Evolutionary conservation across 2,329 filamentous ascomycete species (phyloP).

Genomic region (Diaporthe velutina): DNA sequence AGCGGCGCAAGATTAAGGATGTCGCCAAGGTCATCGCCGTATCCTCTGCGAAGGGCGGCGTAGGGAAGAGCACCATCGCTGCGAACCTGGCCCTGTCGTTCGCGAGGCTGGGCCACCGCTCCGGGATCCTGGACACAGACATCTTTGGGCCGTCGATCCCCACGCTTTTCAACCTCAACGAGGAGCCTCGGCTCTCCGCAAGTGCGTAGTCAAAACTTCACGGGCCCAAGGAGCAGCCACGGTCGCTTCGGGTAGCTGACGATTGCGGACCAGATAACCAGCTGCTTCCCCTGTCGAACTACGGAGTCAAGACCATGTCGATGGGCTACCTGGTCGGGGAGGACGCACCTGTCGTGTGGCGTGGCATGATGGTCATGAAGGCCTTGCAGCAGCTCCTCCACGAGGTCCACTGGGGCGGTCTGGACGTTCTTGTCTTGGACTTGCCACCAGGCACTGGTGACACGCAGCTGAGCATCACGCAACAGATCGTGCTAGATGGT

Average conservation of each 20-base stretch:
- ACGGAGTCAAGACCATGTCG: conserved; percentile 97
- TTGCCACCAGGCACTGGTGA: conserved; percentile 95
- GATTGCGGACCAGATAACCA: conserved; percentile 72
- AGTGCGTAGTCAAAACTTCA: conserved; percentile 64
- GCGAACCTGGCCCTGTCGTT: conserved; percentile 90
- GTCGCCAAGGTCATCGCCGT: conserved; percentile 96
- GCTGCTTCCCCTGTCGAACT: conserved; percentile 89
- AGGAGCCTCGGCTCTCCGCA: conserved; percentile 80
- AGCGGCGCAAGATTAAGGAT: conserved; percentile 83
- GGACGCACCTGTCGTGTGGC: conserved; percentile 89
- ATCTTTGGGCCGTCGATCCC: conserved; percentile 97
- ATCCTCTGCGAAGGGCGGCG: conserved; percentile 97
- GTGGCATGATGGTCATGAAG: conserved; percentile 97
- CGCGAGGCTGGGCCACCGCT: conserved; percentile 82
- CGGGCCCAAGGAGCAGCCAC: neutral
- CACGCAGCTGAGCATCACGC: conserved; percentile 95
- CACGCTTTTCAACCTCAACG: conserved; percentile 85
- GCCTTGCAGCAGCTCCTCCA: conserved; percentile 95
- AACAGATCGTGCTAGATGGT: conserved; percentile 92
- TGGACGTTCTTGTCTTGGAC: conserved; percentile 92
- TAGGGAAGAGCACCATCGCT: conserved; percentile 95
- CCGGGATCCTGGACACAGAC: conserved; percentile 93
- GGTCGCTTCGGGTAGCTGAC: neutral
- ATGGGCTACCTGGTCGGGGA: conserved; percentile 94
- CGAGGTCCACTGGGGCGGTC: conserved; percentile 91